These are phyloP conservation scores for Cryphonectria radicalis DNA, from an alignment of 2,329 filamentous ascomycete species.

Conservation along the genomic window DNA sequence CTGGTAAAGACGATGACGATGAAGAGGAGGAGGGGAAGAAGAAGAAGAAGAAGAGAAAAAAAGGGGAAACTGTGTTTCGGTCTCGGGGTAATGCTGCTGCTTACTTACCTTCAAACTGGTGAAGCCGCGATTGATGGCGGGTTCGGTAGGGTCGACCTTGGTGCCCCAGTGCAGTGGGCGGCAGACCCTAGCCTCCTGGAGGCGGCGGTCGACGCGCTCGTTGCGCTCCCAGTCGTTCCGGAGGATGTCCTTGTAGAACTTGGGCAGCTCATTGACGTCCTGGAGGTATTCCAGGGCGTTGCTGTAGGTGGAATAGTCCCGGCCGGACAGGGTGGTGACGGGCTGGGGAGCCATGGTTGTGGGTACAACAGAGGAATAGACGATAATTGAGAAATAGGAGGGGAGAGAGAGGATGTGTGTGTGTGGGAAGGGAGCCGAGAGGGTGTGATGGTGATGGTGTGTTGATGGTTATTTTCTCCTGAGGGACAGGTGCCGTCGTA, in stretches of 20 bases:
- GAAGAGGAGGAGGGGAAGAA: neutral
- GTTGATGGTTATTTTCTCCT: neutral
- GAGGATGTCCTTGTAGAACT: neutral
- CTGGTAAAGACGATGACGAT: too few species aligned
- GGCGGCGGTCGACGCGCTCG: neutral
- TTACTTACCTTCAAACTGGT: neutral
- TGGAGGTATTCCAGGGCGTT: neutral
- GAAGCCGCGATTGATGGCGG: neutral
- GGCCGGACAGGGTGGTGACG: neutral
- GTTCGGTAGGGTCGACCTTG: neutral
- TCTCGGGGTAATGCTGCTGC: neutral
- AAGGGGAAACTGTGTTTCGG: neutral
- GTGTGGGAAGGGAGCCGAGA: neutral
- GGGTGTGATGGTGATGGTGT: neutral
- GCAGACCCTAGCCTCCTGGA: neutral
- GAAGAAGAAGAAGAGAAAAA: too few species aligned
- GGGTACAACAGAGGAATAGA: neutral
- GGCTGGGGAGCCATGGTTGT: neutral
- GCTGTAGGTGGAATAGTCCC: neutral
- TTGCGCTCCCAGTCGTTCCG: neutral
- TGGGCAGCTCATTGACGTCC: slow-evolving; percentile 2
- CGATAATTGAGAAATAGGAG: neutral
- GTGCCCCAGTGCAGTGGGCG: neutral
- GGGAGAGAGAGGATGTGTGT: neutral
- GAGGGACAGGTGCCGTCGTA: neutral